Conservation (phyloP, 2,329 filamentous ascomycete species). For the Aulographum hederae region DNA sequence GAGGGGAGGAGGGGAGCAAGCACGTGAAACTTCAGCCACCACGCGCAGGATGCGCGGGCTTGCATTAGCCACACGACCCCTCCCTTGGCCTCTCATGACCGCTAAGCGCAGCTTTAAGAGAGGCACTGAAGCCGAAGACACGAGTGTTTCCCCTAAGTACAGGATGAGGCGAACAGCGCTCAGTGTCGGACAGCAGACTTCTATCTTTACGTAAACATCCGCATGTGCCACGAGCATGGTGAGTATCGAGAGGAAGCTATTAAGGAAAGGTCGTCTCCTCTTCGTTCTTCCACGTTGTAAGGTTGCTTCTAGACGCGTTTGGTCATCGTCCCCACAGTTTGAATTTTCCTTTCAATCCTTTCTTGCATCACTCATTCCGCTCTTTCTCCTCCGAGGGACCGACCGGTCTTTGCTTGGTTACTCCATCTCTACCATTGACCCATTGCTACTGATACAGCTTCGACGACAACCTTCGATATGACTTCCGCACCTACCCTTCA, state of each 20-base stretch:
- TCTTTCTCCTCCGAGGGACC: not conserved
- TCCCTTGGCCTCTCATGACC: too few species aligned
- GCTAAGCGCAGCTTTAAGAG: too few species aligned
- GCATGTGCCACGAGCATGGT: not conserved
- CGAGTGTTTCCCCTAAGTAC: not conserved
- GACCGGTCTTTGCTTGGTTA: not conserved
- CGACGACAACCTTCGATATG: constrained; percentile 16
- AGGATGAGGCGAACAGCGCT: not conserved
- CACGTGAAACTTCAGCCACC: too few species aligned
- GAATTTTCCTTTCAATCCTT: not conserved
- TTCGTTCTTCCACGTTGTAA: not conserved
- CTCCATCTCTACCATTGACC: not conserved
- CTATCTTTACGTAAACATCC: not conserved
- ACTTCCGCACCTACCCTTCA: constrained; percentile 38
- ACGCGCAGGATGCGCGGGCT: too few species aligned
- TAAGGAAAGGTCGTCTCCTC: not conserved
- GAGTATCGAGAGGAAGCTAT: not conserved
- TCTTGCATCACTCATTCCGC: not conserved
- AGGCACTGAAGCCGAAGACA: too few species aligned
- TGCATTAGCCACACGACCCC: too few species aligned
- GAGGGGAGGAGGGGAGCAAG: too few species aligned
- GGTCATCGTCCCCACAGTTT: not conserved
- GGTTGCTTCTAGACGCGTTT: not conserved
- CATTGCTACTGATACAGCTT: not conserved
- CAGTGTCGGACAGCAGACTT: not conserved